Evolutionary conservation across 2,329 filamentous ascomycete species (phyloP).

Genomic region (Aureobasidium leucospermi): DNA sequence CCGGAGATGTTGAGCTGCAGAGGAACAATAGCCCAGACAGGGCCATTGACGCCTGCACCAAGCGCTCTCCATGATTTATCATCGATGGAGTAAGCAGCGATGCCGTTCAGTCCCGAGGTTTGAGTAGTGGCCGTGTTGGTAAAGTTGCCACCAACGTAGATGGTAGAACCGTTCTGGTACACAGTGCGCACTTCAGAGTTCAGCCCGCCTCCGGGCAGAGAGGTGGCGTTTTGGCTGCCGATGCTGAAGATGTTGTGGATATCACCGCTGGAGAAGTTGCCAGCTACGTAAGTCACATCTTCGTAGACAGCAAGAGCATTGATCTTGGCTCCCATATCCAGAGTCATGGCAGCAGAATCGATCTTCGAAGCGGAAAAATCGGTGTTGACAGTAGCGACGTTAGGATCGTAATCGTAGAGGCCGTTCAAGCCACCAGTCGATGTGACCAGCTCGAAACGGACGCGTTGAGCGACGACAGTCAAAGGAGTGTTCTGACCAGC

Average conservation of each 20-base stretch:
- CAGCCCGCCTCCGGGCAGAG: slow-evolving; percentile 63
- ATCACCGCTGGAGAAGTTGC: slow-evolving; percentile 68
- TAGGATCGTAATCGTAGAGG: slow-evolving; percentile 80
- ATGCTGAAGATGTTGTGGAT: slow-evolving; percentile 74
- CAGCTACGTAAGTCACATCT: slow-evolving; percentile 66
- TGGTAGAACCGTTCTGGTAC: slow-evolving; percentile 54
- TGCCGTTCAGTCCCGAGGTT: slow-evolving; percentile 59
- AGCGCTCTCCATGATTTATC: slow-evolving; percentile 68
- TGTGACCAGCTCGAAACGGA: slow-evolving; percentile 68
- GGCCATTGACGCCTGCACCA: slow-evolving; percentile 78
- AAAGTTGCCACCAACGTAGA: slow-evolving; percentile 84
- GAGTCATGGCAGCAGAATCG: slow-evolving; percentile 64
- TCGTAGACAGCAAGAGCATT: slow-evolving; percentile 58
- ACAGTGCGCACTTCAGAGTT: slow-evolving; percentile 71
- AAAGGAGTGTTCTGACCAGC: slow-evolving; percentile 57
- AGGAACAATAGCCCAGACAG: slow-evolving; percentile 66
- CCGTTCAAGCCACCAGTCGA: slow-evolving; percentile 79
- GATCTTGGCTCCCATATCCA: slow-evolving; percentile 61
- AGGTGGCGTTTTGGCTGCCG: slow-evolving; percentile 52
- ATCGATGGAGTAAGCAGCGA: slow-evolving; percentile 67
- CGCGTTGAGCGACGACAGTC: slow-evolving; percentile 80
- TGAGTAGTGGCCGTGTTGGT: slow-evolving; percentile 60
- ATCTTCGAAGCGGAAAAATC: slow-evolving; percentile 67
- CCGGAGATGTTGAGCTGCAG: slow-evolving; percentile 71
- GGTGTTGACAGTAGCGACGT: slow-evolving; percentile 48